Conservation (phyloP, 257 asterid species). For the Thymus mandschuricus region DNA sequence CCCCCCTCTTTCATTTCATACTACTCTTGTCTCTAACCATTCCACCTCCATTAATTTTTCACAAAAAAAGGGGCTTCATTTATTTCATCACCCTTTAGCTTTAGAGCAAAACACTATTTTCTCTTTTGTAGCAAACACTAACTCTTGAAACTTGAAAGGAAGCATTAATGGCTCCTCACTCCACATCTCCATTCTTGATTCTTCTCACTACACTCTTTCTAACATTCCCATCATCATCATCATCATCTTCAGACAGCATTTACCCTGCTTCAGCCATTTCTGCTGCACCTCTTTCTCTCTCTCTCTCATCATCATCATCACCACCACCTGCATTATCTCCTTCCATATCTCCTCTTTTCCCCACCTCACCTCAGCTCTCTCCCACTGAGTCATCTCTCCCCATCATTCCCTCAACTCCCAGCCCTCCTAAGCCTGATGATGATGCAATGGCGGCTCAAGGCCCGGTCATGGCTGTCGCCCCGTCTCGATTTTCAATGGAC, state of each 20-base stretch:
- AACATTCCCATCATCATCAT: constrained; percentile 27
- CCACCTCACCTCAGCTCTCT: constrained; percentile 64
- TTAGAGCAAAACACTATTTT: not conserved
- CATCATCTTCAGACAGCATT: constrained; percentile 24
- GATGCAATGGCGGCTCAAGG: constrained; percentile 43
- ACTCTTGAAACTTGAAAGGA: not conserved
- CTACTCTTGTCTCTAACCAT: constrained; percentile 33
- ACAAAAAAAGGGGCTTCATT: constrained; percentile 25
- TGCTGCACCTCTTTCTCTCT: constrained; percentile 62
- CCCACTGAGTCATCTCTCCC: constrained; percentile 65
- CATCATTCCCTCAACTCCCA: constrained; percentile 73
- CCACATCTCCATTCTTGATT: constrained; percentile 33
- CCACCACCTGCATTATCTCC: constrained; percentile 58
- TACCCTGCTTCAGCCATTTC: constrained; percentile 62
- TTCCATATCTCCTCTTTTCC: constrained; percentile 63
- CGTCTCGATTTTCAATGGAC: constrained; percentile 40
- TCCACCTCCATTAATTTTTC: constrained; percentile 13
- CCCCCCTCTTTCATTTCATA: constrained; percentile 8
- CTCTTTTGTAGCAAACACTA: not conserved
- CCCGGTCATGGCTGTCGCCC: constrained; percentile 44
- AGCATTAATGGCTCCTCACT: constrained; percentile 50
- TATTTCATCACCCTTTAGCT: constrained; percentile 29
- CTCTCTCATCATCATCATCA: no score
- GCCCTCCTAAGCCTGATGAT: constrained; percentile 77
- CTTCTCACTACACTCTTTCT: constrained; percentile 30